Percentiles rank a stretch among this genome's conserved stretches.
Evolutionary conservation across 2,329 filamentous ascomycete genomes (phyloP).

Genomic region (Hymenoscyphus infarciens): DNA sequence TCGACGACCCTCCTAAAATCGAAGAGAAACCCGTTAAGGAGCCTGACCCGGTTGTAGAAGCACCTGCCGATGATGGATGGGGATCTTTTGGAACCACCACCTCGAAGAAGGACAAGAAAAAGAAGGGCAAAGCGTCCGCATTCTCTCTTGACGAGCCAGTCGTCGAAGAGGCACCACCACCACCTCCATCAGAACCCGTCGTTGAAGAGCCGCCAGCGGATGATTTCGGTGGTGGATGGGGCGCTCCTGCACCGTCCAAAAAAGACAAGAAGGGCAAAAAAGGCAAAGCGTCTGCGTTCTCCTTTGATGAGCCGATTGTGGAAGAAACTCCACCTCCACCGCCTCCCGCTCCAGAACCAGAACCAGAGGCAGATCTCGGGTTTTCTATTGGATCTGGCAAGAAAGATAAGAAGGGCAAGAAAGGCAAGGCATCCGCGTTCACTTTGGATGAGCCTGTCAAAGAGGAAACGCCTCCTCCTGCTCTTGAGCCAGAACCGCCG

Average conservation of each 20-base stretch:
- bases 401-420: constrained; percentile 43
- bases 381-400: constrained; percentile 14
- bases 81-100: constrained; percentile 9
- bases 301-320: constrained; percentile 7
- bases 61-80: constrained; percentile 29
- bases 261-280: constrained; percentile 43
- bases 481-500: constrained; percentile 34
- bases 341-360: constrained; percentile 29
- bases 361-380: constrained; percentile 30
- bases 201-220: constrained; percentile 31
- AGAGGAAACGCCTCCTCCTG: constrained; percentile 21
- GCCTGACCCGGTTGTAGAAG: constrained; percentile 30
- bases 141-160: constrained; percentile 7
- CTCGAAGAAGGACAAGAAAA: constrained; percentile 37
- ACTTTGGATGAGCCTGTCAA: constrained; percentile 8
- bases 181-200: constrained; percentile 28
- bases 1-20: constrained; percentile 21
- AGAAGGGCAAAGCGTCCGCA: constrained; percentile 25
- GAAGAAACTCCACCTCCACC: constrained; percentile 25
- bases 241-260: constrained; percentile 30
- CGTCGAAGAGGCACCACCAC: constrained; percentile 11
- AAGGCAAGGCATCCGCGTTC: neutral
- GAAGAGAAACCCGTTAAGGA: constrained; percentile 11
- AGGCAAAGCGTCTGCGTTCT: neutral
- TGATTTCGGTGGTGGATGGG: constrained; percentile 32